Conservation (phyloP, 495 filamentous ascomycete genomes). For the Penicillium paxilli region DNA sequence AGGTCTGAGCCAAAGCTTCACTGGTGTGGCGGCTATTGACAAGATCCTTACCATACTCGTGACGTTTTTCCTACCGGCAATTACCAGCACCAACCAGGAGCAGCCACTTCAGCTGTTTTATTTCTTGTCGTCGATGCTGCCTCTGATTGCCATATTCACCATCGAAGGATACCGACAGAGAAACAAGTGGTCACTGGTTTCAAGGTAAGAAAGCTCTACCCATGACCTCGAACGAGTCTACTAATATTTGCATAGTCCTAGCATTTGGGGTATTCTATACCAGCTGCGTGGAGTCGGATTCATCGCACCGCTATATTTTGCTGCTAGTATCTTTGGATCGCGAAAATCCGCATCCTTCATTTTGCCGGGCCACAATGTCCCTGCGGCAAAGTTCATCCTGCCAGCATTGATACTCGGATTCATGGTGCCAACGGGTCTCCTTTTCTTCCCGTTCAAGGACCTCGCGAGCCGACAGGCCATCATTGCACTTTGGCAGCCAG, state of each 20-base stretch:
- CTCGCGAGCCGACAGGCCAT: conserved; percentile 2
- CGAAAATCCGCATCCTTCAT: neutral
- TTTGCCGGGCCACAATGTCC: neutral
- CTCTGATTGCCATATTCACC: conserved; percentile 15
- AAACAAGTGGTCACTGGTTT: conserved; percentile 15
- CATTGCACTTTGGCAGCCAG: conserved; percentile 16
- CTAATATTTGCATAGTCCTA: neutral
- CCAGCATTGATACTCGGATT: conserved; percentile 15
- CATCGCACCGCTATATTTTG: conserved; percentile 18
- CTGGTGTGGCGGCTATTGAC: conserved; percentile 4
- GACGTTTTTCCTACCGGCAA: conserved; percentile 9
- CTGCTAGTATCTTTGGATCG: conserved; percentile 5
- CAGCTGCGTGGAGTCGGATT: conserved; percentile 20
- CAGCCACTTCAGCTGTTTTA: conserved; percentile 15
- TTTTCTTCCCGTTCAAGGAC: conserved; percentile 14
- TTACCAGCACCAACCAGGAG: conserved; percentile 5
- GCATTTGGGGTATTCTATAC: conserved; percentile 16
- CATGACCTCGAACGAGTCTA: neutral
- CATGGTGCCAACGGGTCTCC: conserved; percentile 8
- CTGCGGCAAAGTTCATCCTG: conserved; percentile 9
- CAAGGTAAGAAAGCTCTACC: neutral
- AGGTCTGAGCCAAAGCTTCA: conserved; percentile 8
- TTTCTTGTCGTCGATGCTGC: conserved; percentile 13
- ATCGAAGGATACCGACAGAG: conserved; percentile 17
- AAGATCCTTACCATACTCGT: conserved; percentile 6